phyloP scores from a whole-genome alignment of 1,284 basidiomycete genomes.

The Macrocystidia cucumis region DNA sequence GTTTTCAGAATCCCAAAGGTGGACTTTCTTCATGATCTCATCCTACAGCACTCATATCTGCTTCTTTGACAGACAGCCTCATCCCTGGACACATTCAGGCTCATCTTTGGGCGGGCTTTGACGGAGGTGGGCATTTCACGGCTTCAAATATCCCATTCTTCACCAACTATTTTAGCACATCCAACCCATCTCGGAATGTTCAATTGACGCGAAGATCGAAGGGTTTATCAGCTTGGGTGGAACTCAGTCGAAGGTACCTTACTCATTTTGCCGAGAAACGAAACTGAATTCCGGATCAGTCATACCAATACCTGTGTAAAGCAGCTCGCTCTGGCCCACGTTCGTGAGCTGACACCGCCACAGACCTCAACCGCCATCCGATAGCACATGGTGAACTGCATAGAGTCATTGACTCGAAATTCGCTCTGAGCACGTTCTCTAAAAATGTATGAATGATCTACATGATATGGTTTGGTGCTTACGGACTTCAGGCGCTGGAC shows the following conservation, averaged over 20 bases:
- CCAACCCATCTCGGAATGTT: slow-evolving; percentile 50
- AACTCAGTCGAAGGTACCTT: slow-evolving; percentile 56
- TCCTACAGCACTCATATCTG: neutral
- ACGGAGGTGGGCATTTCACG: slow-evolving; percentile 52
- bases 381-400: slow-evolving; percentile 66
- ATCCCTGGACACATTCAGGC: slow-evolving; percentile 53
- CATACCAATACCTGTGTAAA: slow-evolving; percentile 81
- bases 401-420: slow-evolving; percentile 56
- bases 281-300: slow-evolving; percentile 27
- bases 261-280: neutral
- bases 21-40: slow-evolving; percentile 4
- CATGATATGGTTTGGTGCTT: neutral
- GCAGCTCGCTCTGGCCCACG: slow-evolving; percentile 6
- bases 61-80: slow-evolving; percentile 45
- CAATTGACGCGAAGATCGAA: slow-evolving; percentile 48
- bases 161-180: slow-evolving; percentile 37
- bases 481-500: slow-evolving; percentile 45
- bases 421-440: slow-evolving; percentile 61
- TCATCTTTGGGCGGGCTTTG: slow-evolving; percentile 60
- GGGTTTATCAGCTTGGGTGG: slow-evolving; percentile 82
- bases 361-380: slow-evolving; percentile 81
- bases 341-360: neutral
- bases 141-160: slow-evolving; percentile 9
- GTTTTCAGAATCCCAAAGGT: slow-evolving; percentile 62
- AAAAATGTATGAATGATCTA: slow-evolving; percentile 43